phyloP scores from a whole-genome alignment of 2,329 filamentous ascomycete genomes.

The Cladosporium oxysporum region DNA sequence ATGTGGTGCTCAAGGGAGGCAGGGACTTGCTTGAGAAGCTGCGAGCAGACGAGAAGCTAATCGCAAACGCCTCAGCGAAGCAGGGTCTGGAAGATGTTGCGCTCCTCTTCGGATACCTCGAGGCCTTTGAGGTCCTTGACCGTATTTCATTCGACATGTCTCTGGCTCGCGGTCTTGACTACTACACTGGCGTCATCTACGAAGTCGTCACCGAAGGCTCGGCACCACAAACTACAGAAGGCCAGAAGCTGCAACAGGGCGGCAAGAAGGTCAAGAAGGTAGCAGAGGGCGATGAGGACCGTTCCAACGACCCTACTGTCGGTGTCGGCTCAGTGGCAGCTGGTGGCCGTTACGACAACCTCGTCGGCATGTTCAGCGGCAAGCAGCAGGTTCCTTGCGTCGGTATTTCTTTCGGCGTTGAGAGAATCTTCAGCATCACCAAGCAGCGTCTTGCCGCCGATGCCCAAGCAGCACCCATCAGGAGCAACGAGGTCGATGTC shows the following conservation, averaged over 20 bases:
- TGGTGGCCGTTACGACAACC: constrained; percentile 86
- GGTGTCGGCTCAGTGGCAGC: constrained; percentile 87
- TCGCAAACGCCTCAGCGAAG: constrained; percentile 72
- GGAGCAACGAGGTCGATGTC: constrained; percentile 79
- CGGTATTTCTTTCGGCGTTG: constrained; percentile 89
- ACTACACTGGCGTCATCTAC: constrained; percentile 89
- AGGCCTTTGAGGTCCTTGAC: constrained; percentile 71
- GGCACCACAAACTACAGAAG: constrained; percentile 53
- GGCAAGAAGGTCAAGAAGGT: constrained; percentile 55
- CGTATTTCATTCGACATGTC: constrained; percentile 86
- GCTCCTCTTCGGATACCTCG: constrained; percentile 77
- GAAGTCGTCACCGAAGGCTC: constrained; percentile 84
- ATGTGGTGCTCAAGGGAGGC: constrained; percentile 75
- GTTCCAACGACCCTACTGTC: constrained; percentile 75
- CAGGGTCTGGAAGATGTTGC: constrained; percentile 79
- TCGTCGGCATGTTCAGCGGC: constrained; percentile 90
- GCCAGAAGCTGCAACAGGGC: constrained; percentile 39
- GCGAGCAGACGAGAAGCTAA: constrained; percentile 65
- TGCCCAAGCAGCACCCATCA: constrained; percentile 55
- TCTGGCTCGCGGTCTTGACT: constrained; percentile 86
- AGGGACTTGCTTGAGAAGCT: constrained; percentile 73
- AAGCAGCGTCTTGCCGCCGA: constrained; percentile 72
- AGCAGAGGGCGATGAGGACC: constrained; percentile 59
- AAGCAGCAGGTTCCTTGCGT: constrained; percentile 79
- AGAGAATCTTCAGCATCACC: constrained; percentile 91